Evolutionary conservation across 805 yeast genomes (phyloP).

Genomic region (Lachancea sp.): DNA sequence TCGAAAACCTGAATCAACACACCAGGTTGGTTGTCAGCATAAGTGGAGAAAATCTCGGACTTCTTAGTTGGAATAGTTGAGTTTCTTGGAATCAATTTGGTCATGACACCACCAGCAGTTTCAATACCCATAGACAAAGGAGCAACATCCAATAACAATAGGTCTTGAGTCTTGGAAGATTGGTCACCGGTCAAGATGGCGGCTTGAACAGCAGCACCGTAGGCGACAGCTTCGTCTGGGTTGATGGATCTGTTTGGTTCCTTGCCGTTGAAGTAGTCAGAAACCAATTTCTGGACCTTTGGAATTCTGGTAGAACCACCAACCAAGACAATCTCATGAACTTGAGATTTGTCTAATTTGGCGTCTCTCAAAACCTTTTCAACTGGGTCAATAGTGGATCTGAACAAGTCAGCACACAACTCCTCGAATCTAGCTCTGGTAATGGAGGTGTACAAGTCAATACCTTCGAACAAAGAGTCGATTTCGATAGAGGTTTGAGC

Average conservation of each 20-base stretch:
- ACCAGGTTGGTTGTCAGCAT: constrained; percentile 99
- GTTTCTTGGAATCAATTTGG: constrained; percentile 98
- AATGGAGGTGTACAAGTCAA: constrained; percentile 94
- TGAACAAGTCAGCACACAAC: constrained; percentile 91
- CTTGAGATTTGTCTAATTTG: constrained; percentile 85
- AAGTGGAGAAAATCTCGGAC: constrained; percentile 96
- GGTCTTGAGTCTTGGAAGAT: constrained; percentile 95
- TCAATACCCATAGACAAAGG: constrained; percentile 98
- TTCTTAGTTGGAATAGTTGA: constrained; percentile 98
- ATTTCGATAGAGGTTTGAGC: constrained; percentile 96
- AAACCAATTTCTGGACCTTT: constrained; percentile 92
- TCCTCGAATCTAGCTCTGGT: constrained; percentile 99
- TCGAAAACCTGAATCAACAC: constrained; percentile 96
- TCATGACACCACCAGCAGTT: constrained; percentile 99
- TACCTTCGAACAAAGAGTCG: constrained; percentile 93
- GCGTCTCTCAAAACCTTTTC: constrained; percentile 94
- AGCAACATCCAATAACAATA: constrained; percentile 95
- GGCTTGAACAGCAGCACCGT: constrained; percentile 99
- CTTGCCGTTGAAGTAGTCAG: constrained; percentile 97
- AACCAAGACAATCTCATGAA: constrained; percentile 90
- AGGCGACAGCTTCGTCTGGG: constrained; percentile 99
- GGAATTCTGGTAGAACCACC: constrained; percentile 99
- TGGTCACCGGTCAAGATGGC: constrained; percentile 96
- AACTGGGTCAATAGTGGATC: constrained; percentile 92
- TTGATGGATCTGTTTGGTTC: constrained; percentile 97